Percentiles rank a stretch among this genome's conserved stretches.
phyloP scores from a whole-genome alignment of 495 filamentous ascomycete genomes.

The Trichocladium uniseriatum region DNA sequence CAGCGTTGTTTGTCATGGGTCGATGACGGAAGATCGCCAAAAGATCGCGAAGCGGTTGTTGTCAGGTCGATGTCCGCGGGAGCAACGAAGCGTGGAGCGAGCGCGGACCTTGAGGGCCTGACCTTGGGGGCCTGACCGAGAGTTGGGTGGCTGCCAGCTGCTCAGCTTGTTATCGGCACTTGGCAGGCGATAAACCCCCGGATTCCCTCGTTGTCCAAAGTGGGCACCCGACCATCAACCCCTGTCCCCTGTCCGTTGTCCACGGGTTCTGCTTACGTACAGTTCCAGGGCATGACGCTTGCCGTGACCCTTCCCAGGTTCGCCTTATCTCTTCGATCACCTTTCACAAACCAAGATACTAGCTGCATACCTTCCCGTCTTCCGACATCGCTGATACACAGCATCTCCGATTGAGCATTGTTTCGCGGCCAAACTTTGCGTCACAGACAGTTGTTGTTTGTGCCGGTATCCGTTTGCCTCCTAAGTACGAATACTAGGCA shows the following conservation, averaged over 20 bases:
- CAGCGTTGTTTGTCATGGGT: not conserved
- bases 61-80: too few species aligned
- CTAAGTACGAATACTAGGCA: too few species aligned
- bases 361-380: conserved; percentile 2
- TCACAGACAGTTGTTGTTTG: not conserved
- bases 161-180: not conserved
- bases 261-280: conserved; percentile 10
- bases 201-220: too few species aligned
- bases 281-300: not conserved
- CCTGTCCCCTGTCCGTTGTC: conserved; percentile 7
- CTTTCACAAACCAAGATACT: not conserved
- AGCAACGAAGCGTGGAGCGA: not conserved
- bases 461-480: not conserved
- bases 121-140: not conserved
- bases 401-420: not conserved
- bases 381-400: conserved; percentile 18
- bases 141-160: not conserved
- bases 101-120: not conserved
- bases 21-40: not conserved
- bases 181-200: too few species aligned
- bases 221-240: too few species aligned
- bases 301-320: not conserved
- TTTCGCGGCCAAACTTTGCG: not conserved
- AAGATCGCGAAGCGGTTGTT: not conserved
- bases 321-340: conserved; percentile 10